These are phyloP conservation scores for California macrophylla DNA, from an alignment of 441 rosid species.

Conservation along the genomic window DNA sequence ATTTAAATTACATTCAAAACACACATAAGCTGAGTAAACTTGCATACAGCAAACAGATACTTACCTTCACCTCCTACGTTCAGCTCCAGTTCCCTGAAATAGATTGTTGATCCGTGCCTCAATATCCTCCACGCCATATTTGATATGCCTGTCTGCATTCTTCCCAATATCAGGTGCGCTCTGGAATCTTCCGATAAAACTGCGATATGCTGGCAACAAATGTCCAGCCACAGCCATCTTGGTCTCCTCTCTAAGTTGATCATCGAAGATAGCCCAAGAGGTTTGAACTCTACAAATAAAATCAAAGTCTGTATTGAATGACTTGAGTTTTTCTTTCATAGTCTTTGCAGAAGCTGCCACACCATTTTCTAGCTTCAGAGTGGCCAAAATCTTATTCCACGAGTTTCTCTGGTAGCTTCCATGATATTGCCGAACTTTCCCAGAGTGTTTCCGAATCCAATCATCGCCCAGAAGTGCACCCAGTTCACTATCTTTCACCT, in stretches of 20 bases:
- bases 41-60: not conserved
- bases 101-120: slow-evolving; percentile 46
- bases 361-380: slow-evolving; percentile 44
- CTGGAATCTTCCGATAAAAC: slow-evolving; percentile 46
- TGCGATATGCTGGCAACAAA: slow-evolving; percentile 53
- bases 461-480: slow-evolving; percentile 70
- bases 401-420: slow-evolving; percentile 53
- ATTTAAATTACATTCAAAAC: not conserved
- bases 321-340: slow-evolving; percentile 54
- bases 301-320: slow-evolving; percentile 46
- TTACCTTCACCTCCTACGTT: slow-evolving; percentile 48
- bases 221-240: slow-evolving; percentile 36
- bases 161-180: slow-evolving; percentile 49
- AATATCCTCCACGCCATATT: slow-evolving; percentile 42
- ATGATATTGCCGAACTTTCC: slow-evolving; percentile 55
- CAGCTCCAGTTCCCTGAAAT: slow-evolving; percentile 44
- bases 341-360: slow-evolving; percentile 35
- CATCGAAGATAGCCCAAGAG: slow-evolving; percentile 59
- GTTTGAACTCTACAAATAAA: slow-evolving; percentile 48
- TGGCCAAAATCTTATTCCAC: slow-evolving; percentile 55
- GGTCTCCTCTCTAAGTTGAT: slow-evolving; percentile 56
- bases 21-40: not conserved
- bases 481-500: slow-evolving; percentile 64
- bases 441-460: slow-evolving; percentile 74
- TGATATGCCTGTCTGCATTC: slow-evolving; percentile 40